Conservation (phyloP, 2,329 filamentous ascomycete species). For the Pyricularia grisea region DNA sequence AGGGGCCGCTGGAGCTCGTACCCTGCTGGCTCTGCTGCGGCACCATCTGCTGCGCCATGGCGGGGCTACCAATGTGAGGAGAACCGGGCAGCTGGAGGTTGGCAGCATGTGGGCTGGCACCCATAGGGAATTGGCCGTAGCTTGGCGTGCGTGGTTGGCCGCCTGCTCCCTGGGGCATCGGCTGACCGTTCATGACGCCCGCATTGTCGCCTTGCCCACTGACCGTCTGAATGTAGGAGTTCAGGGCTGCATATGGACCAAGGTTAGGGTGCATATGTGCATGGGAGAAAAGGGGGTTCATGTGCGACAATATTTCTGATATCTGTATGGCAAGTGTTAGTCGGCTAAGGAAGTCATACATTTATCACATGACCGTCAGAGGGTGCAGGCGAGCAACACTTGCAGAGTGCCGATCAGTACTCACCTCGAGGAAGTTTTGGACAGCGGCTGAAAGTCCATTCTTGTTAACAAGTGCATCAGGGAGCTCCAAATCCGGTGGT, state of each 20-base stretch:
- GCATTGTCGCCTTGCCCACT: slow-evolving; percentile 21
- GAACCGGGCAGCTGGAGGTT: slow-evolving; percentile 54
- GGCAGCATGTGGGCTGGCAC: slow-evolving; percentile 48
- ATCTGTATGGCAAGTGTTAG: slow-evolving; percentile 32
- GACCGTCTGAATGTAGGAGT: slow-evolving; percentile 47
- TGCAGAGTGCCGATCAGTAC: slow-evolving; percentile 8
- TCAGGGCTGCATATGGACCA: slow-evolving; percentile 47
- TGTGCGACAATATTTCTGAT: slow-evolving; percentile 57
- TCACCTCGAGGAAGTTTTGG: slow-evolving; percentile 56
- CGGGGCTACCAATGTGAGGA: slow-evolving; percentile 52
- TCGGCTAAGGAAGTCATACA: not conserved
- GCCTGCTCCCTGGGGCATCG: slow-evolving; percentile 29
- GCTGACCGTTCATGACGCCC: slow-evolving; percentile 31
- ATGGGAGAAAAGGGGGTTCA: slow-evolving; percentile 54
- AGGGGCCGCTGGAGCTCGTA: slow-evolving; percentile 55
- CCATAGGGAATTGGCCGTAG: slow-evolving; percentile 49
- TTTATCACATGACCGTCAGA: not conserved
- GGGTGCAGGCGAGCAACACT: not conserved
- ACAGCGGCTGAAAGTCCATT: slow-evolving; percentile 45
- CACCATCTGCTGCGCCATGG: slow-evolving; percentile 58
- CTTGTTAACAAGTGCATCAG: slow-evolving; percentile 43
- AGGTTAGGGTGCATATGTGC: slow-evolving; percentile 44
- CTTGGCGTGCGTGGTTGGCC: slow-evolving; percentile 37
- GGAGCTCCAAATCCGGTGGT: slow-evolving; percentile 53
- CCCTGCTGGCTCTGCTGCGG: slow-evolving; percentile 60